Percentiles rank a stretch among this genome's conserved stretches.
Conservation (phyloP, 2,329 filamentous ascomycete genomes). For the Pseudofabraea citricarpa region DNA sequence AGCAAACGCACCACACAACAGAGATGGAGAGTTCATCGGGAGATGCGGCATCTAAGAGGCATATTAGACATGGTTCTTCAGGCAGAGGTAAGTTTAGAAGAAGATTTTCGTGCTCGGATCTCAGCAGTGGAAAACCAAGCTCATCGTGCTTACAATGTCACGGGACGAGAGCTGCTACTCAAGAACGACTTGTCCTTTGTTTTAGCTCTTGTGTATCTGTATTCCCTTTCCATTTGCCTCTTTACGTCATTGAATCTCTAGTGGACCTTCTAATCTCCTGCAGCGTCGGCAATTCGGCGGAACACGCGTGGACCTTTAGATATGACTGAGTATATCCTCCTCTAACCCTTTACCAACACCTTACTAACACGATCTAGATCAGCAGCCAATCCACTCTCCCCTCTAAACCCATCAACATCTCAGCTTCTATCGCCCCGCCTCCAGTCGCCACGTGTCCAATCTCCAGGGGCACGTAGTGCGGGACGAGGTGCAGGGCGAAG, state of each 20-base stretch:
- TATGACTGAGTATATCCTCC: slow-evolving; percentile 59
- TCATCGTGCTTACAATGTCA: too few relatives aligned
- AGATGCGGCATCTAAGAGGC: slow-evolving; percentile 14
- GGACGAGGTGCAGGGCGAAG: slow-evolving; percentile 7
- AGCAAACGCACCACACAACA: background rate
- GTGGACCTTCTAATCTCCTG: background rate
- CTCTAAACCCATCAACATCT: slow-evolving; percentile 6
- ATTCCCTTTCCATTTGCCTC: background rate
- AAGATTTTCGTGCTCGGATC: too few relatives aligned
- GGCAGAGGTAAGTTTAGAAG: slow-evolving; percentile 16
- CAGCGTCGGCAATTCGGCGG: slow-evolving; percentile 44
- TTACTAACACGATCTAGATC: slow-evolving; percentile 10
- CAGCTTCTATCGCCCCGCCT: slow-evolving; percentile 11
- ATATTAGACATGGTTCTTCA: slow-evolving; percentile 17
- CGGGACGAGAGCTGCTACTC: too few relatives aligned
- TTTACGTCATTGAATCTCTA: background rate
- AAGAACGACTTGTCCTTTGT: too few relatives aligned
- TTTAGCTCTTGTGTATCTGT: too few relatives aligned
- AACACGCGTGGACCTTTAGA: slow-evolving; percentile 78
- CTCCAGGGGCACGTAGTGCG: background rate
- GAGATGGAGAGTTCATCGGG: slow-evolving; percentile 2
- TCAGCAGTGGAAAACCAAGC: too few relatives aligned
- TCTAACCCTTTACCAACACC: slow-evolving; percentile 6
- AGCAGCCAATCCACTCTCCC: slow-evolving; percentile 9
- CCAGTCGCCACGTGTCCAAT: slow-evolving; percentile 1